Base-by-base conservation (phyloP, 129 eudicot genomes). In the Oenanthe sinensis region DNA sequence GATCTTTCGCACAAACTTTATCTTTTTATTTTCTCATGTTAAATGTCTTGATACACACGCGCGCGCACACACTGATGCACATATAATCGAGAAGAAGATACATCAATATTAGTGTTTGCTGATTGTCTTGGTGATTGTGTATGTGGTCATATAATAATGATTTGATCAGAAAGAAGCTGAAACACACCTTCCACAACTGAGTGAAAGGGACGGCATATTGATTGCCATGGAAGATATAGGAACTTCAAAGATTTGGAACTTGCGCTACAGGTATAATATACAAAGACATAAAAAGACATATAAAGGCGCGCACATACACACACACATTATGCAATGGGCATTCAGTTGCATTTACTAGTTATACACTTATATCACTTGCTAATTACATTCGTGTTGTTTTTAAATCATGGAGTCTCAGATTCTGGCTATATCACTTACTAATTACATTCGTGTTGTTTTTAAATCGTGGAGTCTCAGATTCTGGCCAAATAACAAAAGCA, bases 401-500 rank as follows among this genome's bases (percentile, higher is more conserved):
- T 22, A 30, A 76, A 65, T 82, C 62, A 63, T 87, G 87, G 87
- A 83, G 83, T 80, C 86, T 83, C 91, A 93, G 98, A 85, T 95
- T 95, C 82, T 95, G 97, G 97, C 97, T 97, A 62, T n/a, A 60
- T 60, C 68, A 8, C 9, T 60, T 67, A 84, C 83, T 82, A 74
- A 80, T 54, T 86, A 58, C 75, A 9, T 44, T 58, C 42, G 4
- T 5, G 58, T 43, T 80, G 71, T 37, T 76, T 40, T 84, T 22
- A 30, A 76, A 65, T 82, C 62, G 70, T 87, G 87, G 87, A 83
- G 83, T 80, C 86, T 83, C 91, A 93, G 98, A 85, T 95, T 95
- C 82, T 95, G 97, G 97, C 97, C 99, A 62, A 95, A 95, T 81
- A 92, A 95, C 92, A 95, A 95, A 85, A 95, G 99, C 87, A 86